Base-by-base conservation (phyloP, 306 rosid genomes). In the Vigna hirtella region DNA sequence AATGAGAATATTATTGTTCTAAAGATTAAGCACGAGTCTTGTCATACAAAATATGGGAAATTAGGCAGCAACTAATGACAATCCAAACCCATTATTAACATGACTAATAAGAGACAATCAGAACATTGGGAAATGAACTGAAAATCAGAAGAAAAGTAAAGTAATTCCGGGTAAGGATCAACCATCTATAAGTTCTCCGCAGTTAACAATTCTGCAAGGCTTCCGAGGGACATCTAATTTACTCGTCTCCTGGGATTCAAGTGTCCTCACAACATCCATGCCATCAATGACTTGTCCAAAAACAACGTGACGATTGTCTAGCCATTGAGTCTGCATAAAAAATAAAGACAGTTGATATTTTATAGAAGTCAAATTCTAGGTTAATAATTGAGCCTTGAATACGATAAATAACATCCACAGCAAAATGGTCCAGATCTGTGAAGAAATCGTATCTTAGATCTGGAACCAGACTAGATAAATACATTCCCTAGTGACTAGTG, bases 301-400 rank as follows among this genome's bases (percentile, higher is more conserved):
- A 75, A 94, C 97, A 43, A 94, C 97, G 36, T 94, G 97, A 47
- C 93, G 92, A 80, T 92, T 81, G 86, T 94, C 98, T 86, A 94
- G 80, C 98, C 98, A 94, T 4, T 92, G 97, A 80, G 97, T 94
- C 98, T 94, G 57, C 81, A 82, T 72, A 71, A 81, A 32, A 82
- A 68, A 80, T 9, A 11, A 77, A n/a, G 16, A 85, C 70, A 81
- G 57, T 53, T 17, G 52, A 65, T 50, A 13, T 42, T 30, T 11
- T 52, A 66, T 53, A 57, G 10, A 65, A 62, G 56, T 71, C 3
- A 17, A 28, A 59, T 26, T 63, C 38, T 62, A 66, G 40, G 20
- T 32, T 30, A 58, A 67, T 45, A 55, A 65, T n/a, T 74, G 28
- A 53, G 64, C 55, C 48, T 15, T 76, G 61, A 74, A 66, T 81